Evolutionary conservation across 192 early-diverging fungal species (phyloP).

Genomic region (Nowakowskiella sp.): DNA sequence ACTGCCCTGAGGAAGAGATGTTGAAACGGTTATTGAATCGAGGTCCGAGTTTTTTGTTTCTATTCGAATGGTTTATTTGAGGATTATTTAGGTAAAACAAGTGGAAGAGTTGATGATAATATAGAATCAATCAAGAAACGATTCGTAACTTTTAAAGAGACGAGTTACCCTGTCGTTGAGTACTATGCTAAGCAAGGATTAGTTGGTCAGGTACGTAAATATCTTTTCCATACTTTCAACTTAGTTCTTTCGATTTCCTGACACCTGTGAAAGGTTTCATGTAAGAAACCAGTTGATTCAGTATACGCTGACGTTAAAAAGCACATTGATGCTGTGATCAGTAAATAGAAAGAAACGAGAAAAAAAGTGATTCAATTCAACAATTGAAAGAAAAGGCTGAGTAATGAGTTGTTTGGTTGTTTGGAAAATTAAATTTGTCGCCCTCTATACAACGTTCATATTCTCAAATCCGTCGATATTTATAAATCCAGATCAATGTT

Average conservation of each 20-base stretch:
- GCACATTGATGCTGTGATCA: conserved; percentile 44
- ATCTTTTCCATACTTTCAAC: not conserved
- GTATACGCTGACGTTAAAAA: conserved; percentile 61
- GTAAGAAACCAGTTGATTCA: conserved; percentile 51
- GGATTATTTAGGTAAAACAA: conserved; percentile 61
- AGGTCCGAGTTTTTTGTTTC: conserved; percentile 27
- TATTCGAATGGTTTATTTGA: not conserved
- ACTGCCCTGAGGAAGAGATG: conserved; percentile 91
- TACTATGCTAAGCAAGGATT: conserved; percentile 67
- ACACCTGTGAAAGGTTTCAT: conserved; percentile 21
- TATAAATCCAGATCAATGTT: too few relatives aligned
- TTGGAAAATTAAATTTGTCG: too few relatives aligned
- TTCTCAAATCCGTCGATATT: too few relatives aligned
- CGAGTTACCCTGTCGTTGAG: conserved; percentile 86
- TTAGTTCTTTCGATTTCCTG: not conserved
- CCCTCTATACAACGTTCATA: too few relatives aligned
- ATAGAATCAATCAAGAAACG: conserved; percentile 93
- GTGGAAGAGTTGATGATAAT: conserved; percentile 91
- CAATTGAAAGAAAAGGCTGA: too few relatives aligned
- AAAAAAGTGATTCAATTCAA: too few relatives aligned
- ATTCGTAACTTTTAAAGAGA: conserved; percentile 78
- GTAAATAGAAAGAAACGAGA: not conserved
- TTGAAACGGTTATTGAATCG: conserved; percentile 83
- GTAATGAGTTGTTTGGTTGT: too few relatives aligned
- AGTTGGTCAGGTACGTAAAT: conserved; percentile 60